Base-by-base conservation (phyloP, 805 yeast genomes). In the Pichia paraexigua region DNA sequence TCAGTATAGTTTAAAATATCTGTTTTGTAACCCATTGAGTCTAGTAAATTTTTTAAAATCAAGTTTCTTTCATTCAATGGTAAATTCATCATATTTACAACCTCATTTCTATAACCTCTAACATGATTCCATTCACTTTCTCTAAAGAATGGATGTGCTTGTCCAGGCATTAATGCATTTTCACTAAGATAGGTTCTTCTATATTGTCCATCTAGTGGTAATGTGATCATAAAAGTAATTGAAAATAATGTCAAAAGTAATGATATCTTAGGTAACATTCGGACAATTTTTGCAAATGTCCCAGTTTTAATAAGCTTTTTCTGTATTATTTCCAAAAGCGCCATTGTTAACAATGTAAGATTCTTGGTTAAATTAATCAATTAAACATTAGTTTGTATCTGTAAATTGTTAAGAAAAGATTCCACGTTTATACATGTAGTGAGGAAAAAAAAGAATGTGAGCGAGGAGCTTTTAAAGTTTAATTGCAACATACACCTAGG, bases 111-210 rank as follows among this genome's bases (percentile, higher is more conserved):
- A 63, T 83, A 89, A 0, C 97, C 99, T 52, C 98, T 73, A 32
- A 89, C 79, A 50, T 86, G 72, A 61, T 91, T 88, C 97, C 98
- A 94, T 64, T 94, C 98, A 41, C 89, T 80, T 62, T 92, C 98
- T 50, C 97, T 76, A 65, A 87, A 94, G 64, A 89, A 90, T 24
- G 95, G 83, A 59, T 84, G 83, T 2, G 94, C 98, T 65, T 94
- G 98, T 0, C 95, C 91, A 9, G 99, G 97, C 87, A 94, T 83
- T 65, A 94, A 72, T 32, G 99, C 99, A 68, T 94, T 94, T 63
- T 94, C 99, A 9, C 95, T 85, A 13, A 91, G 85, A 65, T 94
- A 94, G 2, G 97, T 89, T 56, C 74, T 69, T 50, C 97, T 73
- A 65, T 72, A 88, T 62, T 87, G 88, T 21, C 97, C 98, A 18